Evolutionary conservation across 805 yeast genomes (phyloP), one percentile per base, ranked within the genome.

Genomic region (Barnettozyma siamensis): DNA sequence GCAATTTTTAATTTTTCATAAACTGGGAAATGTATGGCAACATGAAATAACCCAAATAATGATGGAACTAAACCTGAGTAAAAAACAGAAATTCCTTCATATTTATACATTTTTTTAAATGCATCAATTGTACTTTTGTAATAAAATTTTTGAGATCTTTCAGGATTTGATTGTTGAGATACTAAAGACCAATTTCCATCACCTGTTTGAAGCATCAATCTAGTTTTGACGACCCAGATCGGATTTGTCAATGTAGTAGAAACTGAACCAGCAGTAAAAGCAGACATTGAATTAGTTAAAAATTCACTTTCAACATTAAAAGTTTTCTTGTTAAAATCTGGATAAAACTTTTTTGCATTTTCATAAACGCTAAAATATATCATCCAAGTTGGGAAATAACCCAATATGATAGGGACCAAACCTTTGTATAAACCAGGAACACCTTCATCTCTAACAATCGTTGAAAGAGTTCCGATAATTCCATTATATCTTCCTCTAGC

Each of bases 351-450:
- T 58, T 88, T 89, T 21, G 88, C 80, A 42, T 73, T 66, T 57
- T 91, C 98, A 61, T 93, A 93, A 26, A 88, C 84, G 7, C 91
- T 75, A 64, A 93, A 93, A 60, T 93, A 93, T 35, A 93, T 85
- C 72, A 88, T 88, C 99, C 99, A 93, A 0, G 97, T 88, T 13
- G 99, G 99, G 53, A 93, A 79, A 62, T 93, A 93, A 0, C 99
- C 99, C 38, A 91, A 63, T 1, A 91, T 75, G 31, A 91, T 88
- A n/a, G 99, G 98, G 2, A 83, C 83, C 19, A 93, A 65, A 5
- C 99, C 99, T 46, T 95, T 69, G 59, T 93, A 93, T 12, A 93
- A 68, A 0, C 98, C 98, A 31, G 76, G 63, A 2, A 78, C 53
- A 9, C 97, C 96, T 64, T 89, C 97, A 42, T 88, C 91, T 30